A percentile compares a stretch with the other conserved stretches of the same genome.
Conservation (phyloP, 2,329 filamentous ascomycete genomes). For the Amesomyces nigricolor region DNA sequence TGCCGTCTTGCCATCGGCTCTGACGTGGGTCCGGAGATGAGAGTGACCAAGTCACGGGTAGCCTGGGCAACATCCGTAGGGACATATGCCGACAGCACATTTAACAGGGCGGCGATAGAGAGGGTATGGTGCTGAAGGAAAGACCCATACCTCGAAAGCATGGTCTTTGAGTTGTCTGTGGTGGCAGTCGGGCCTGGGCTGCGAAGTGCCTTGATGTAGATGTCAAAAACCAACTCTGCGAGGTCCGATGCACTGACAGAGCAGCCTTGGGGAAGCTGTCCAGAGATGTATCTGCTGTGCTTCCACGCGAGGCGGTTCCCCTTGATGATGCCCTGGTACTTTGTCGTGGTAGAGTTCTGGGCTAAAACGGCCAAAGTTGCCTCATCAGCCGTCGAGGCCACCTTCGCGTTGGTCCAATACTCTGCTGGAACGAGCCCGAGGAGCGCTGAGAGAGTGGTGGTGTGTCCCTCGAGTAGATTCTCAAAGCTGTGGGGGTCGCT, state of each 20-base stretch:
- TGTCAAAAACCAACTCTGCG: conserved; percentile 34
- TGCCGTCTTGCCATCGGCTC: no score
- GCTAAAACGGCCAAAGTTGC: conserved; percentile 27
- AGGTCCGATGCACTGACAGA: conserved; percentile 35
- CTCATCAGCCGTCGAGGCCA: conserved; percentile 37
- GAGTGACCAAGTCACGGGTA: no score
- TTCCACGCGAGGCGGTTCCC: conserved; percentile 31
- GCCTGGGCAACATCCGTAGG: no score
- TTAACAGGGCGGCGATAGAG: conserved; percentile 37
- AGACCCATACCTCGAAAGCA: no score
- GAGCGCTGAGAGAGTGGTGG: conserved; percentile 42
- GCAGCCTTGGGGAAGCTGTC: conserved; percentile 9
- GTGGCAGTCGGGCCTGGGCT: conserved; percentile 31
- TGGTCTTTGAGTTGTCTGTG: no score
- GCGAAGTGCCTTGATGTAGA: conserved; percentile 44
- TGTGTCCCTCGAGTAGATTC: conserved; percentile 42
- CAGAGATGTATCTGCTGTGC: conserved; percentile 18
- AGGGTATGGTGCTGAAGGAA: conserved; percentile 32
- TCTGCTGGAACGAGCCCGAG: conserved; percentile 46
- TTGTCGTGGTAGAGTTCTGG: conserved; percentile 6
- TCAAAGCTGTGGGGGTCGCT: conserved; percentile 22
- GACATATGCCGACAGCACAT: conserved; percentile 17
- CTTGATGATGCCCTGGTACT: conserved; percentile 7
- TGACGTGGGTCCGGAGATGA: no score
- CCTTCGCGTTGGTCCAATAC: conserved; percentile 46